Evolutionary conservation across 1,284 basidiomycete genomes (phyloP), one percentile per base, ranked within the genome.

Genomic region (Ceratobasidium sp.): DNA sequence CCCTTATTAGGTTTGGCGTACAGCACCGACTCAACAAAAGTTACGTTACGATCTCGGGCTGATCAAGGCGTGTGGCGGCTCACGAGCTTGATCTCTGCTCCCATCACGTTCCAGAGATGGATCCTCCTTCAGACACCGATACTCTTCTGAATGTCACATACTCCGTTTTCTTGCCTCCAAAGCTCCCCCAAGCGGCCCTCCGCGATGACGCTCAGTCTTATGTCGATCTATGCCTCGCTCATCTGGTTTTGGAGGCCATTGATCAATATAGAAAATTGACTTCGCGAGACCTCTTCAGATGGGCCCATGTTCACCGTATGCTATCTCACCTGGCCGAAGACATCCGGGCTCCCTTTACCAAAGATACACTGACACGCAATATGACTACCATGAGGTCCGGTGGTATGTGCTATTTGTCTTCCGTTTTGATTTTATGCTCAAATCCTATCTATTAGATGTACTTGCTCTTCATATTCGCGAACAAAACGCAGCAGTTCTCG

Each of bases 401-500:
- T 17, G 66, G 54, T 77, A 28, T 15, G 57, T 44, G 28, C 23
- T 5, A 12, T 6, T 46, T 56, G 17, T 28, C 23, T 64, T 46
- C 1, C 71, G 20, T 12, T 10, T 20, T 17, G 17, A 42, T 4
- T 48, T 40, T 52, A 12, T 23, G 13, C 26, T 59, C 9, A 44
- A 44, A 26, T 48, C 44, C 26, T 20, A 23, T 54, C 79, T 77
- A 40, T 77, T 26, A 86, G 78, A 85, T 84, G 75, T 84, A 20
- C 70, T 86, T 17, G 81, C 82, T 4, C 80, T 88, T 52, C 82
- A 84, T 23, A 83, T 89, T 26, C 82, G 84, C 17, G 83, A 83
- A 0, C 88, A 89, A 80, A 89, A 89, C 77, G 86, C 88, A 1
- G 86, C 83, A 23, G 73, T 89, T 4, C 82, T 89, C 12, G 68